A percentile compares a stretch with the other conserved stretches of the same genome.
phyloP scores from a whole-genome alignment of 331 rosid species.

The Telfairia occidentalis region DNA sequence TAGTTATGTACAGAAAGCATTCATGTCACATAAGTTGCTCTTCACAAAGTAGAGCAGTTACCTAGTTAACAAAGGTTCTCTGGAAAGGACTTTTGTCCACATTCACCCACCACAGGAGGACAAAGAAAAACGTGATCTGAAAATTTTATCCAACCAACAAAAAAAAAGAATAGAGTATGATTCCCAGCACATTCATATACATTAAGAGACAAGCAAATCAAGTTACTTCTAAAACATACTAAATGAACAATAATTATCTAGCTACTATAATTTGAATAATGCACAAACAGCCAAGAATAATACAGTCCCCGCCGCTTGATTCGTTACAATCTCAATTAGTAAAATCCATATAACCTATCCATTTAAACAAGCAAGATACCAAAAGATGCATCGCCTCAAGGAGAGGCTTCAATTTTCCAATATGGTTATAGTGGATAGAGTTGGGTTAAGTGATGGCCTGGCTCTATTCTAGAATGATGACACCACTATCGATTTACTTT shows the following conservation, averaged over 20 bases:
- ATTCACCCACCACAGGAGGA: conserved; percentile 67
- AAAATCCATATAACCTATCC: conserved; percentile 3
- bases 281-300: conserved; percentile 14
- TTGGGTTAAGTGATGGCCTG: too few species aligned
- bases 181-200: not conserved
- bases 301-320: not conserved
- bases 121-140: conserved; percentile 13
- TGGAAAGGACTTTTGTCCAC: conserved; percentile 94
- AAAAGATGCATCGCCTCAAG: too few species aligned
- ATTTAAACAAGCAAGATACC: too few species aligned
- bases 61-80: conserved; percentile 97
- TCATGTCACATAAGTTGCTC: conserved; percentile 8
- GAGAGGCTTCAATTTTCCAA: too few species aligned
- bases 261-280: not conserved
- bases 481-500: too few species aligned
- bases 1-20: not conserved
- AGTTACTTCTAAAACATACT: conserved; percentile 3
- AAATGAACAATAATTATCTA: not conserved
- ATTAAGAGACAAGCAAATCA: not conserved
- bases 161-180: not conserved
- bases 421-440: too few species aligned
- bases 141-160: conserved; percentile 4
- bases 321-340: not conserved
- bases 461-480: too few species aligned
- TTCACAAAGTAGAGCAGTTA: conserved; percentile 21